Base-by-base conservation (phyloP, 352 stramenopile genomes). In the Pythium myriotylum region DNA sequence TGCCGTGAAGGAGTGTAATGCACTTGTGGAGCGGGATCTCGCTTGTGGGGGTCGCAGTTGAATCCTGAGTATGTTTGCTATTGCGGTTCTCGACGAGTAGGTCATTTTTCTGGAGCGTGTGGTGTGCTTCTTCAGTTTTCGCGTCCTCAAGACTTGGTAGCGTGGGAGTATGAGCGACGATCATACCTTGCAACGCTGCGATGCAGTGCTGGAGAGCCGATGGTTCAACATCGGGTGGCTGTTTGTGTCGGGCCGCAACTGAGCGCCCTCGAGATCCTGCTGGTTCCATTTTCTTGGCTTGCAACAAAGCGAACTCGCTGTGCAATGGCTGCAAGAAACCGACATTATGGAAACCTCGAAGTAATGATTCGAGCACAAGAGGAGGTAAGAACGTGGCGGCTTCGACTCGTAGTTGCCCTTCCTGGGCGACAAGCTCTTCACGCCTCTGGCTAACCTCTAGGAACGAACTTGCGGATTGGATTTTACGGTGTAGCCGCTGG, bases 351-450 rank as follows among this genome's bases (percentile, higher is more conserved):
- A 82, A 86, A 10, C 74, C 74, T 10, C 83, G 74, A 20, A 92
- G 54, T 17, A 92, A 62, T 16, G 83, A 90, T 54, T 90, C 81
- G 13, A 92, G 70, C 9, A 92, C 74, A 20, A 89, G 73, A 9
- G 78, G 72, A 0, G 79, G 79, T 1, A 92, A 39, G 55, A 84
- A 88, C 4, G 81, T 80, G 32, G 72, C 79, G 22, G 80, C 80
- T 65, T 90, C 83, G 3, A 86, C 79, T 1, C 81, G 77, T 6
- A 92, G 54, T 51, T 89, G 79, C 0, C 77, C 77, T 65, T 92
- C 83, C 27, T 80, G 76, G 4, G 73, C 86, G 13, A 92, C 76
- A 3, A 81, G 54, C 12, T 62, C 68, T 42, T 90, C 80, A 20
- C 83, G 80, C 14, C 68, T 60, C 17, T 57, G 62, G 22, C 64